These are phyloP conservation scores for Asterophora parasitica DNA, from an alignment of 768 basidiomycete genomes.

Conservation along the genomic window DNA sequence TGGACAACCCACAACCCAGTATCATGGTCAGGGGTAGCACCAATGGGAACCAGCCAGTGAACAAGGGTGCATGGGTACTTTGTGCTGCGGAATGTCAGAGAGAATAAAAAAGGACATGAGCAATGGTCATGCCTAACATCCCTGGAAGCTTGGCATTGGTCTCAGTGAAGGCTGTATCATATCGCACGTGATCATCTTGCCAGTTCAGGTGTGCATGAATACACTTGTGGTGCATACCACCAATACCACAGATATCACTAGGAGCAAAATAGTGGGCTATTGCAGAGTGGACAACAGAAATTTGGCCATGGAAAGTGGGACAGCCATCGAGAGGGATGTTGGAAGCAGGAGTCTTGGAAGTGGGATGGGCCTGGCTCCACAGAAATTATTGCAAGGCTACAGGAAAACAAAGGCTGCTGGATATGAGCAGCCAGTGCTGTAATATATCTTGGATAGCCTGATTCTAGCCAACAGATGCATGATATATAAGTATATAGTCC, in stretches of 20 bases:
- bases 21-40: constrained; percentile 8
- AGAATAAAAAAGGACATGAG: constrained; percentile 26
- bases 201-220: constrained; percentile 24
- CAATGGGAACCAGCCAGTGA: constrained; percentile 4
- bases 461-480: constrained; percentile 1
- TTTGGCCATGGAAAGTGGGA: constrained; percentile 10
- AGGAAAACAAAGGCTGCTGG: constrained; percentile 11
- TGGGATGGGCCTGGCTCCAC: constrained; percentile 6
- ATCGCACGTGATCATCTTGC: constrained; percentile 13
- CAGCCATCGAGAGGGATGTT: constrained; percentile 8
- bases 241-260: constrained; percentile 20
- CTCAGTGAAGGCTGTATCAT: constrained; percentile 26
- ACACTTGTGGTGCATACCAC: constrained; percentile 24
- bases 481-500: not conserved
- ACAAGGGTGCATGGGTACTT: constrained; percentile 7
- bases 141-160: constrained; percentile 16
- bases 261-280: constrained; percentile 21
- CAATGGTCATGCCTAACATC: constrained; percentile 25
- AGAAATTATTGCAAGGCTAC: constrained; percentile 15
- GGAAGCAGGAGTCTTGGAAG: not conserved
- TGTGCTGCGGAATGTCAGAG: constrained; percentile 16
- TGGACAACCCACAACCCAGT: constrained; percentile 18
- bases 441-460: constrained; percentile 7
- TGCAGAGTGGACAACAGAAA: constrained; percentile 17
- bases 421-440: constrained; percentile 11